A percentile compares a stretch with the other conserved stretches of the same genome.
Evolutionary conservation across 345 rosid species (phyloP).

Genomic region (Sonneratia caseolaris): DNA sequence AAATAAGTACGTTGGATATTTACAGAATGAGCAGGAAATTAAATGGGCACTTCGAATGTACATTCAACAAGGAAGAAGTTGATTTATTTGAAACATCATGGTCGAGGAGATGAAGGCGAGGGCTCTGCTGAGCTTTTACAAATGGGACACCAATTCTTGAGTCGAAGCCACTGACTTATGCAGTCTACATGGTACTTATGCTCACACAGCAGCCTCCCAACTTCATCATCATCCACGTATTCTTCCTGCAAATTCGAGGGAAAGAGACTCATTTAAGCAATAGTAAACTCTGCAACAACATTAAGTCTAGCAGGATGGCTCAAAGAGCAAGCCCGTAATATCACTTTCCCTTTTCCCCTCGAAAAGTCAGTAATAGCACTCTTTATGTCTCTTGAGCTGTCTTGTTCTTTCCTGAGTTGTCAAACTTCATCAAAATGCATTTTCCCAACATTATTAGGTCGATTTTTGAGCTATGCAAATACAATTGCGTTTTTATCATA

Average conservation of each 20-base stretch:
- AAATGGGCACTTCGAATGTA: not conserved
- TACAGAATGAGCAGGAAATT: not conserved
- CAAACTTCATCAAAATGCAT: not conserved
- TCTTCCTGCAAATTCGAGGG: constrained; percentile 54
- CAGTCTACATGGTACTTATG: constrained; percentile 62
- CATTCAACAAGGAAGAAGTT: not conserved
- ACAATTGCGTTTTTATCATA: not conserved
- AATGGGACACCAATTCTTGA: constrained; percentile 94
- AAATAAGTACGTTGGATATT: not conserved
- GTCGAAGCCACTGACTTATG: constrained; percentile 70
- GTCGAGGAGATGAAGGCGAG: constrained; percentile 14
- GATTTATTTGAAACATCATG: not conserved
- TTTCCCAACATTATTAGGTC: not conserved
- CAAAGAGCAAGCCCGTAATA: not conserved
- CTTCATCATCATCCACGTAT: constrained; percentile 57
- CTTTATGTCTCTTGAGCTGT: not conserved
- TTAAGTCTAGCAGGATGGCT: not conserved
- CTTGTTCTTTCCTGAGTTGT: not conserved
- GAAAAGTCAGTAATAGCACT: not conserved
- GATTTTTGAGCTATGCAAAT: not conserved
- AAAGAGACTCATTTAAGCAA: not conserved
- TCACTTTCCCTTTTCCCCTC: too few species aligned
- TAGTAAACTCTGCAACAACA: not conserved
- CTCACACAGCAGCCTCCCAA: constrained; percentile 70
- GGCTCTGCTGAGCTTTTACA: constrained; percentile 64